Evolutionary conservation across 2,329 filamentous ascomycete species (phyloP), one percentile per base, ranked within the genome.

Genomic region (Epicoccum nigrum): DNA sequence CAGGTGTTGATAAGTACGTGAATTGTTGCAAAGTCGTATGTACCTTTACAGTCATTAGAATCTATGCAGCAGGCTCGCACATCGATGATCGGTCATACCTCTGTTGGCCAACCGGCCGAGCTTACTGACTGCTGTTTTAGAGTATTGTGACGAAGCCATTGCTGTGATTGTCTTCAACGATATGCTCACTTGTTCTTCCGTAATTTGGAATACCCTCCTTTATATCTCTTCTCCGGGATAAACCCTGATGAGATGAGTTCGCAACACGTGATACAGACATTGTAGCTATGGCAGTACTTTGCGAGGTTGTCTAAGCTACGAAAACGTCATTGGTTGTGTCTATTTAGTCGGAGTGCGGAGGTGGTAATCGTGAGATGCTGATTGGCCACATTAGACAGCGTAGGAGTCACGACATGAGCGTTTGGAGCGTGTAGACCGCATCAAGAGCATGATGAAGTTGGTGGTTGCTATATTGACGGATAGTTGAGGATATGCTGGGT

Each of bases 11-110:
- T 45, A 15, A 73, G 63, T 3, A 43, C 53, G 49, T 74, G 71
- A 33, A 74, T 63, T 8, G 70, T 73, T 7, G 50, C 46, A 50
- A 62, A 72, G 54, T 74, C 71, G 49, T 74, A 74, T 27, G 45
- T 44, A 6, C 62, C 71, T 72, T 16, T 20, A 3, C 13, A 3
- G 1, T 33, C 7, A 12, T 45, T 28, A 23, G 27, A 19, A 9
- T 16, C 9, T 12, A n/a, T 15, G 34, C 8, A 17, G 38, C 33
- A 13, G 33, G 20, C 33, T 15, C 13, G 13, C 6, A 4, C 4
- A 11, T 33, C 1, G 28, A 17, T 23, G 16, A 2, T n/a, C n/a
- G 3, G 16, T 7, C 25, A 4, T 34, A 67, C 67, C 68, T 61
- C 68, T 58, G 21, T 69, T 69, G 6, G 61, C 52, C 11, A 68